Conservation (phyloP, 768 basidiomycete genomes). For the Pleurotus tuoliensis region DNA sequence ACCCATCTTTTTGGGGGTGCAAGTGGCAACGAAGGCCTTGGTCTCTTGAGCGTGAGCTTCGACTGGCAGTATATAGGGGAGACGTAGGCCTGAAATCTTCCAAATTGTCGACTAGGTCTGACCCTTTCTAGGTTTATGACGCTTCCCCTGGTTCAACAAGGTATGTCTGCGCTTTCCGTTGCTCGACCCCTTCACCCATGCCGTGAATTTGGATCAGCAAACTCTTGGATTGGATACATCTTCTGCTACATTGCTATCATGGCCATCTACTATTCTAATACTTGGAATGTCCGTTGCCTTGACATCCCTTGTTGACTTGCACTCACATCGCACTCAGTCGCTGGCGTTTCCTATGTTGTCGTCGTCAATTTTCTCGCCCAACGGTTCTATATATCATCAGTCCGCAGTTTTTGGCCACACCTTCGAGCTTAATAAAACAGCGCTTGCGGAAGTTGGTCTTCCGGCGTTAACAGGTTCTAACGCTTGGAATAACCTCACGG, state of each 20-base stretch:
- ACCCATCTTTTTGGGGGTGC: slow-evolving; percentile 66
- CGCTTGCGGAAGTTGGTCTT: slow-evolving; percentile 28
- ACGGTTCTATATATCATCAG: slow-evolving; percentile 35
- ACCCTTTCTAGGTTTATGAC: slow-evolving; percentile 40
- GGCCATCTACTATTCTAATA: slow-evolving; percentile 40
- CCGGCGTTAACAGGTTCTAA: slow-evolving; percentile 31
- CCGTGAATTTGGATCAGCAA: slow-evolving; percentile 19
- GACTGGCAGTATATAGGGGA: slow-evolving; percentile 68
- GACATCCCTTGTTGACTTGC: too few species aligned
- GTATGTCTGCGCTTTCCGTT: slow-evolving; percentile 18
- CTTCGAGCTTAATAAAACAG: slow-evolving; percentile 35
- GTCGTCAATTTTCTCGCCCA: slow-evolving; percentile 31
- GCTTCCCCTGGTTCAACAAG: slow-evolving; percentile 52
- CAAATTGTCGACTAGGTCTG: not conserved
- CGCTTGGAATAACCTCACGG: slow-evolving; percentile 28
- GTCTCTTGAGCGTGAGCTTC: slow-evolving; percentile 53
- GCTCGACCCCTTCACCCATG: not conserved
- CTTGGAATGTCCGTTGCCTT: slow-evolving; percentile 30
- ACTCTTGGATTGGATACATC: slow-evolving; percentile 35
- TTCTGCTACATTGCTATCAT: slow-evolving; percentile 35
- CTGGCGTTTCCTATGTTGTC: slow-evolving; percentile 39
- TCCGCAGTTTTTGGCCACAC: slow-evolving; percentile 32
- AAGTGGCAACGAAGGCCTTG: slow-evolving; percentile 64
- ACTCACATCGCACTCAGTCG: slow-evolving; percentile 20
- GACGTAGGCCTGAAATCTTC: slow-evolving; percentile 16